Evolutionary conservation across 257 asterid species (phyloP).

Genomic region (Gentiana dahurica): DNA sequence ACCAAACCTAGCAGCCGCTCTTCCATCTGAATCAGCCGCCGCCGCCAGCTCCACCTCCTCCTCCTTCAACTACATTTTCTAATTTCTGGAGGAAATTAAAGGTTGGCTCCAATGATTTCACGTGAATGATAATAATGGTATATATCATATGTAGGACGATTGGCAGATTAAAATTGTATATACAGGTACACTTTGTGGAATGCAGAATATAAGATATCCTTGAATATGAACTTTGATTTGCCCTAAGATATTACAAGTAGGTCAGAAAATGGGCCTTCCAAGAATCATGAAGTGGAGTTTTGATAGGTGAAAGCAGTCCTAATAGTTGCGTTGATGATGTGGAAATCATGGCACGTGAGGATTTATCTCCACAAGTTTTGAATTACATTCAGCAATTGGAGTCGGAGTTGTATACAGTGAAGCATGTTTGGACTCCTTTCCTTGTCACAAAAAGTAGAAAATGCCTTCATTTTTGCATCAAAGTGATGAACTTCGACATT

Average conservation of each 20-base stretch:
- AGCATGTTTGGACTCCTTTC: conserved; percentile 38
- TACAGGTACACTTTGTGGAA: conserved; percentile 92
- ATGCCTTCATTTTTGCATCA: too few relatives aligned
- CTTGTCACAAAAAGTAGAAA: too few relatives aligned
- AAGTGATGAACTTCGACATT: too few relatives aligned
- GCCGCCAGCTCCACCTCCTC: too few relatives aligned
- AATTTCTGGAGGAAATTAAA: too few relatives aligned
- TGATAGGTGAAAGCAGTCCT: conserved; percentile 20
- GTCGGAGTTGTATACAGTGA: conserved; percentile 45
- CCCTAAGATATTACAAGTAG: conserved; percentile 23
- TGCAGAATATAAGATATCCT: conserved; percentile 78
- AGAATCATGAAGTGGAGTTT: conserved; percentile 30
- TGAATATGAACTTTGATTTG: conserved; percentile 78
- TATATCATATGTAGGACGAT: too few relatives aligned
- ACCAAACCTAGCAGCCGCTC: too few relatives aligned
- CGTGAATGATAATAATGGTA: too few relatives aligned
- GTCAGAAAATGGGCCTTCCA: conserved; percentile 17
- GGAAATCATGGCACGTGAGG: conserved; percentile 18
- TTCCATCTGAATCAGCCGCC: too few relatives aligned
- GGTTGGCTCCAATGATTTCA: too few relatives aligned
- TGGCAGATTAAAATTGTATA: too few relatives aligned
- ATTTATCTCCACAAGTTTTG: conserved; percentile 53
- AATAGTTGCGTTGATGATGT: conserved; percentile 25
- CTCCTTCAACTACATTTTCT: too few relatives aligned
- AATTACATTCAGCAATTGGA: conserved; percentile 63